These are phyloP conservation scores for Roridomyces roridus DNA, from an alignment of 768 basidiomycete genomes.

Conservation along the genomic window DNA sequence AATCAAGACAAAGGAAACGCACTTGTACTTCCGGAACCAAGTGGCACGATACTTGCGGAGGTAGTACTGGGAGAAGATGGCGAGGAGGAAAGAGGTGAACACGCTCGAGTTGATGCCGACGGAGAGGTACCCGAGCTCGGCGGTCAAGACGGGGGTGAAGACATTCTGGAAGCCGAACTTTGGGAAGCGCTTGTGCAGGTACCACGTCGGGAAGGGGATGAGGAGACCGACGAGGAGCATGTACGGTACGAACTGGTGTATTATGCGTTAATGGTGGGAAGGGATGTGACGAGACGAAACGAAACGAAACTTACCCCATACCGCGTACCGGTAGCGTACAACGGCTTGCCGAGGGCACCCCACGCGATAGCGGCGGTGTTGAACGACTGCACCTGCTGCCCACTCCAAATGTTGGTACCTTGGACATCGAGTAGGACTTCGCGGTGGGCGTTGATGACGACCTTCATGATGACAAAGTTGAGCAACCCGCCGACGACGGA, in stretches of 20 bases:
- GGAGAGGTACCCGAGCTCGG: conserved; percentile 30
- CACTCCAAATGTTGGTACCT: conserved; percentile 61
- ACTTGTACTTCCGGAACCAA: conserved; percentile 47
- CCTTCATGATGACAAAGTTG: conserved; percentile 60
- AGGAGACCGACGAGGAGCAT: conserved; percentile 52
- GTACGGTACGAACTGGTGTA: conserved; percentile 50
- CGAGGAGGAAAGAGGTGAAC: conserved; percentile 26
- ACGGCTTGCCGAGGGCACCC: conserved; percentile 57
- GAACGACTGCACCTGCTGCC: conserved; percentile 57
- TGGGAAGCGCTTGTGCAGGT: conserved; percentile 53
- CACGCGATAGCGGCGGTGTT: conserved; percentile 61
- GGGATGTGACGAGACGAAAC: conserved; percentile 19
- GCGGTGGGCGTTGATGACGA: conserved; percentile 41
- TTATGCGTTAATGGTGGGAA: no score
- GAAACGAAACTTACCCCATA: conserved; percentile 42
- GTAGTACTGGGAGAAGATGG: conserved; percentile 45
- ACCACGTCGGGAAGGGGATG: conserved; percentile 58
- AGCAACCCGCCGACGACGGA: conserved; percentile 59
- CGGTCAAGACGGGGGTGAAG: conserved; percentile 43
- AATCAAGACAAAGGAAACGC: no score
- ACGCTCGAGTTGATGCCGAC: conserved; percentile 50
- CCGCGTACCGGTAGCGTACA: conserved; percentile 49
- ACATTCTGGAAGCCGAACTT: conserved; percentile 52
- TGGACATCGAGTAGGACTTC: conserved; percentile 49
- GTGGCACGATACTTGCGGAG: conserved; percentile 37